Percentiles rank a stretch among this genome's conserved stretches.
Conservation (phyloP, 2,329 filamentous ascomycete species). For the Pestalotiopsis sp. region DNA sequence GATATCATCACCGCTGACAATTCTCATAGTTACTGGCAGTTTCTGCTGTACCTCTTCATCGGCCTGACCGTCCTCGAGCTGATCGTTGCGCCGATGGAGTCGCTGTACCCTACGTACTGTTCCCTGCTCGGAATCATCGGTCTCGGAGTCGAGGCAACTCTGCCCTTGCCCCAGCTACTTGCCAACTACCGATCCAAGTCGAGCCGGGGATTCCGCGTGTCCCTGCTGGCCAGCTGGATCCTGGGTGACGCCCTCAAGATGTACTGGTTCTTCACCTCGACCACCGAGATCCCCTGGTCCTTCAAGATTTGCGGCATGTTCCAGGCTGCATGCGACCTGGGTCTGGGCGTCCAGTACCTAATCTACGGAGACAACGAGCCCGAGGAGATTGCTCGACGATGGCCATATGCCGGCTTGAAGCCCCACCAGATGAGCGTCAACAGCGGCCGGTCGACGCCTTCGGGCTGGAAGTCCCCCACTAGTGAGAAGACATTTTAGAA, state of each 20-base stretch:
- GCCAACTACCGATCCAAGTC: slow-evolving; percentile 68
- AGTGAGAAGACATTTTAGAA: slow-evolving; percentile 30
- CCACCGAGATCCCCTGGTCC: slow-evolving; percentile 68
- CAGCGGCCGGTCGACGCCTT: slow-evolving; percentile 37
- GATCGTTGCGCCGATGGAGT: slow-evolving; percentile 58
- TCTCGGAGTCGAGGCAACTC: slow-evolving; percentile 75
- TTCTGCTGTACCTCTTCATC: slow-evolving; percentile 67
- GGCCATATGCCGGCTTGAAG: slow-evolving; percentile 29
- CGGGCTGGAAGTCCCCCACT: slow-evolving; percentile 38
- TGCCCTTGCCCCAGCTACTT: slow-evolving; percentile 77
- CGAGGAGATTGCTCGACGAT: slow-evolving; percentile 24
- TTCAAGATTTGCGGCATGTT: slow-evolving; percentile 85
- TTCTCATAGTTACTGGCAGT: slow-evolving; percentile 69
- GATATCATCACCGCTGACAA: not conserved
- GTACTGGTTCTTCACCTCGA: slow-evolving; percentile 78
- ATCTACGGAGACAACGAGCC: slow-evolving; percentile 61
- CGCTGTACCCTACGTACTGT: slow-evolving; percentile 66
- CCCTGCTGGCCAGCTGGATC: slow-evolving; percentile 76
- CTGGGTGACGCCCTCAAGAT: slow-evolving; percentile 84
- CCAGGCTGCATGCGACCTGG: slow-evolving; percentile 74
- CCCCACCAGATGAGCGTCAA: slow-evolving; percentile 28
- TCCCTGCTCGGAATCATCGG: slow-evolving; percentile 71
- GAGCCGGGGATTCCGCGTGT: slow-evolving; percentile 76
- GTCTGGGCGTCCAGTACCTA: slow-evolving; percentile 73
- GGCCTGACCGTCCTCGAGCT: slow-evolving; percentile 64